A percentile compares a stretch with the other conserved stretches of the same genome.
These are phyloP conservation scores for Phytophthora agathidicida DNA, from an alignment of 352 stramenopile species.

Conservation along the genomic window DNA sequence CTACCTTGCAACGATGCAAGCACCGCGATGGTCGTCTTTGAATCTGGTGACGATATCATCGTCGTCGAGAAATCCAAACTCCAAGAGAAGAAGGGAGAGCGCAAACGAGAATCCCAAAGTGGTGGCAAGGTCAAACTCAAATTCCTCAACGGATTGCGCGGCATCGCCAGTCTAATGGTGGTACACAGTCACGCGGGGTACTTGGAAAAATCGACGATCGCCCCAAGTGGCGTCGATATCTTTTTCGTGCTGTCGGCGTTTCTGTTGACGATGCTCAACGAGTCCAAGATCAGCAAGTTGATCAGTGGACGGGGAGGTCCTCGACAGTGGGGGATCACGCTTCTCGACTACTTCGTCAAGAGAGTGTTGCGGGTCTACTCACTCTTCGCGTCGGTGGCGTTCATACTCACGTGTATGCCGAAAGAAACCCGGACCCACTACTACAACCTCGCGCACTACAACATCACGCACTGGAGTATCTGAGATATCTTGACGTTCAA, in stretches of 20 bases:
- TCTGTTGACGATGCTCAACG: constrained; percentile 34
- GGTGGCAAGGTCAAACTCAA: constrained; percentile 5
- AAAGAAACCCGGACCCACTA: constrained; percentile 3
- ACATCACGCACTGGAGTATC: constrained; percentile 7
- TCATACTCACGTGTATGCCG: constrained; percentile 2
- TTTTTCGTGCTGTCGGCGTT: constrained; percentile 42
- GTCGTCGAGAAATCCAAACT: too few species aligned
- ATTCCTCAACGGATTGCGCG: constrained; percentile 21
- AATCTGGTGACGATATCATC: too few species aligned
- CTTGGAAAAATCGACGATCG: constrained; percentile 11
- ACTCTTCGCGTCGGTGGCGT: constrained; percentile 1
- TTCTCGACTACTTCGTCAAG: constrained; percentile 10
- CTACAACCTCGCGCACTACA: constrained; percentile 8
- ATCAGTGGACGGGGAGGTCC: not conserved
- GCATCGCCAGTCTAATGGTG: constrained; percentile 21
- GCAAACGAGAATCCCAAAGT: too few species aligned
- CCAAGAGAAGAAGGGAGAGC: too few species aligned
- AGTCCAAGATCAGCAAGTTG: constrained; percentile 15
- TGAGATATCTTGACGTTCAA: constrained; percentile 1
- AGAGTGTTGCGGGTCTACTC: constrained; percentile 9
- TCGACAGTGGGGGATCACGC: not conserved
- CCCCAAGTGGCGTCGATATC: constrained; percentile 19
- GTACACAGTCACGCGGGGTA: constrained; percentile 17
- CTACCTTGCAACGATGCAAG: too few species aligned
- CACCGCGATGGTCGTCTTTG: too few species aligned